A percentile compares a stretch with the other conserved stretches of the same genome.
Conservation (phyloP, 2,329 filamentous ascomycete species). For the Bipolaris victoriae region DNA sequence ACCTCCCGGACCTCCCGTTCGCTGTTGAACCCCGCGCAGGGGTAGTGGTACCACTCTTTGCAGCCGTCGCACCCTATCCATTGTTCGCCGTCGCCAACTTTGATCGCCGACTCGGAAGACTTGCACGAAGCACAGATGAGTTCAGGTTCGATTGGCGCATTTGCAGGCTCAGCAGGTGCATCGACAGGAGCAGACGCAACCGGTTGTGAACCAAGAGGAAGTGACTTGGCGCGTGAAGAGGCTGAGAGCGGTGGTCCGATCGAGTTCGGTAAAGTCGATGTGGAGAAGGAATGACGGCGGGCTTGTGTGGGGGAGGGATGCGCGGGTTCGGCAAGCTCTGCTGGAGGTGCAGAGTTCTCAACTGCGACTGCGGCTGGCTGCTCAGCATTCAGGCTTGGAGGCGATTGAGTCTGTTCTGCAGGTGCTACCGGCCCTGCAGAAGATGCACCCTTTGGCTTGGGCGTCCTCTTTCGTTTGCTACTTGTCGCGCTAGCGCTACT, state of each 20-base stretch:
- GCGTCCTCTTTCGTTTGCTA: slow-evolving; percentile 49
- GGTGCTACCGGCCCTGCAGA: slow-evolving; percentile 12
- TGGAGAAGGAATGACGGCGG: slow-evolving; percentile 44
- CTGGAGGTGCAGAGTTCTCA: slow-evolving; percentile 10
- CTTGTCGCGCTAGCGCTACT: slow-evolving; percentile 36
- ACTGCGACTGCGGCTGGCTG: slow-evolving; percentile 16
- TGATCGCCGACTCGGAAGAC: slow-evolving; percentile 59
- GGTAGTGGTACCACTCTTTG: slow-evolving; percentile 71
- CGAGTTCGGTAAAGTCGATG: slow-evolving; percentile 13
- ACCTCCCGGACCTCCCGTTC: slow-evolving; percentile 68
- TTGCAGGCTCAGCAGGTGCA: slow-evolving; percentile 14
- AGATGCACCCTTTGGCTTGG: slow-evolving; percentile 40
- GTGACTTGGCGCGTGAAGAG: slow-evolving; percentile 37
- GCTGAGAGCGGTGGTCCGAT: slow-evolving; percentile 7
- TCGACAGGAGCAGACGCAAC: slow-evolving; percentile 18
- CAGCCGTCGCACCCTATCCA: slow-evolving; percentile 74
- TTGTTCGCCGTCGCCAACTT: slow-evolving; percentile 61
- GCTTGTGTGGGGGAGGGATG: slow-evolving; percentile 14
- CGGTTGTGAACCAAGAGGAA: slow-evolving; percentile 36
- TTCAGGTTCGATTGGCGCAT: slow-evolving; percentile 39
- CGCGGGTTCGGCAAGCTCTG: slow-evolving; percentile 15
- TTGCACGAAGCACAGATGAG: slow-evolving; percentile 64
- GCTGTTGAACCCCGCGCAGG: slow-evolving; percentile 70
- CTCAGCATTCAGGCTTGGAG: slow-evolving; percentile 42
- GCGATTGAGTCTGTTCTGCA: slow-evolving; percentile 43